Base-by-base conservation (phyloP, 2,329 filamentous ascomycete genomes). In the Didymosphaeria variabile region DNA sequence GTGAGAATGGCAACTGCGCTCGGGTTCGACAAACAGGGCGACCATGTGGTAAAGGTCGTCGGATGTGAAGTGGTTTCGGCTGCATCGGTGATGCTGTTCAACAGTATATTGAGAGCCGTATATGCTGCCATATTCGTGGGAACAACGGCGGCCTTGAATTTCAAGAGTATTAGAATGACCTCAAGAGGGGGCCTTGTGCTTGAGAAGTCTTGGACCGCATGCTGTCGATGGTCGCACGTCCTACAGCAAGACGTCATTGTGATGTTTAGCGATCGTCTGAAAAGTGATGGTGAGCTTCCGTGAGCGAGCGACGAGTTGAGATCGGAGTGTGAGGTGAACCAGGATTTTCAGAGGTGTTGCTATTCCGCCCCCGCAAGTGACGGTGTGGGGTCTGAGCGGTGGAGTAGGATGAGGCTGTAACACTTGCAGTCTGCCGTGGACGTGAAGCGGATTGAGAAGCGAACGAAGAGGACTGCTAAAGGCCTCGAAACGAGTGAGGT, bases 21-120 rank as follows among this genome's bases (percentile, higher is more conserved):
- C 2, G 67, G 57, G 21, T 73, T 53, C 1, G 57, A 55, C 7
- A 67, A 51, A 56, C 68, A 72, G 9, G 67, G 71, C 5, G 72
- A 74, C 72, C 72, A 75, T 9, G 61, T 55, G 3, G 72, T 75
- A 59, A 74, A 75, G 9, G 61, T 61, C 15, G 69, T 64, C 2
- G 67, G 69, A 54, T 70, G 68, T 36, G 66, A 63, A 10, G 65
- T 62, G 8, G 66, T 67, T 29, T 73, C 67, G 13, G 63, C 64
- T 17, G 63, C 60, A 46, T 75, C 72, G 53, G 66, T 63, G 52
- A 73, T 73, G 59, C 73, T 66, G 57, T 73, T 72, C 15, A 75
- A 62, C 3, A 71, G 40, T 29, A 58, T 58, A 47, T 73, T 70
- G 19, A 75, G 66, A 3, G 67, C 64, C 3, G 34, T 49, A 52